phyloP scores from a whole-genome alignment of 2,329 filamentous ascomycete genomes.

The Penicillium sp. region DNA sequence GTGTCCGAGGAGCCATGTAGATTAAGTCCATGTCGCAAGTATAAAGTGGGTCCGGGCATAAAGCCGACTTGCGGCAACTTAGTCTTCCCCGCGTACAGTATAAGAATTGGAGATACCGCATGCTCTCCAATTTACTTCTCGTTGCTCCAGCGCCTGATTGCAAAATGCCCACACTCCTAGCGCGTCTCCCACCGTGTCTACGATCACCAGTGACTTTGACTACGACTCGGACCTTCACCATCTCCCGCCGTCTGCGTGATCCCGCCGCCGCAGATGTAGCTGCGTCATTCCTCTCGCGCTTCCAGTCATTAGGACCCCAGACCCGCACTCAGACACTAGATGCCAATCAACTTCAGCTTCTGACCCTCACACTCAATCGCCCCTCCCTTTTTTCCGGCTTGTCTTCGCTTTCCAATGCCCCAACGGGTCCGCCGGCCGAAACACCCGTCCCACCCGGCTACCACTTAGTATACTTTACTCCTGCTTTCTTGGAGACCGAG shows the following conservation, averaged over 20 bases:
- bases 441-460: slow-evolving; percentile 60
- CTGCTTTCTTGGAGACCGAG: slow-evolving; percentile 54
- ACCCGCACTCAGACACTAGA: slow-evolving; percentile 57
- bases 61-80: slow-evolving; percentile 14
- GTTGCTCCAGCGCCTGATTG: not conserved
- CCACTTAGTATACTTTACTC: slow-evolving; percentile 66
- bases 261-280: slow-evolving; percentile 26
- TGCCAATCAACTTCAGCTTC: slow-evolving; percentile 63
- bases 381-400: slow-evolving; percentile 43
- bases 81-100: slow-evolving; percentile 7
- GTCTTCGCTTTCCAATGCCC: slow-evolving; percentile 39
- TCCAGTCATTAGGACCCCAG: slow-evolving; percentile 44
- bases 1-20: too few species aligned
- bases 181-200: not conserved
- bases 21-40: too few species aligned
- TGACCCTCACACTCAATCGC: slow-evolving; percentile 60
- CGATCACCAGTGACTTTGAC: not conserved
- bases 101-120: slow-evolving; percentile 7
- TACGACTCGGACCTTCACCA: slow-evolving; percentile 8
- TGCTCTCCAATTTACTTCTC: not conserved
- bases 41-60: slow-evolving; percentile 5
- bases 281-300: slow-evolving; percentile 43
- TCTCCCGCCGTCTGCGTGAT: not conserved
- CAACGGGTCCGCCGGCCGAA: slow-evolving; percentile 40
- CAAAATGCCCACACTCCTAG: not conserved